phyloP scores from a whole-genome alignment of 23 red algal species.

The Agarophyton chilense region DNA sequence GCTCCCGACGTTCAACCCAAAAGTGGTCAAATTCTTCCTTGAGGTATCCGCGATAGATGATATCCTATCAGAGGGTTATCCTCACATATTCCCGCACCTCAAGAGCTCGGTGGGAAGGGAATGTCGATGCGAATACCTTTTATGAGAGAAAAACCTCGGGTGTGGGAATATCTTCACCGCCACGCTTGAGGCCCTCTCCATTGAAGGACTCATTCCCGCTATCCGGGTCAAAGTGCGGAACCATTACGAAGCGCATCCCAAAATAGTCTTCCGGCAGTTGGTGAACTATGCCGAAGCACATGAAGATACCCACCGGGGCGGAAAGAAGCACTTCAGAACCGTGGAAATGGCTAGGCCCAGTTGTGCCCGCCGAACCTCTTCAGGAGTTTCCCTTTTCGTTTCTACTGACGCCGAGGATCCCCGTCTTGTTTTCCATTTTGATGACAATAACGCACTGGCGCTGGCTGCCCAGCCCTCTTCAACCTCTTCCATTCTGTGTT shows the following conservation, averaged over 20 bases:
- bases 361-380: too few relatives aligned
- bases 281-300: not conserved
- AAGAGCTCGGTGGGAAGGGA: not conserved
- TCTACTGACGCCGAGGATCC: too few relatives aligned
- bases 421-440: too few relatives aligned
- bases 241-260: constrained; percentile 6
- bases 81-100: not conserved
- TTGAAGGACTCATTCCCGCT: not conserved
- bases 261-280: not conserved
- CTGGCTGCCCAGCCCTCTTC: too few relatives aligned
- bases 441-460: too few relatives aligned
- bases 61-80: not conserved
- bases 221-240: constrained; percentile 9
- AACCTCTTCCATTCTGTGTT: too few relatives aligned
- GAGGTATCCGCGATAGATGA: constrained; percentile 19
- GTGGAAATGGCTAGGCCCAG: not conserved
- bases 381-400: too few relatives aligned
- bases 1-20: not conserved
- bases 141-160: constrained; percentile 15
- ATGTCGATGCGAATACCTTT: not conserved
- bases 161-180: constrained; percentile 17
- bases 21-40: constrained; percentile 33
- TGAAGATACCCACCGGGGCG: not conserved
- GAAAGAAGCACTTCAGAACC: not conserved
- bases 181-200: not conserved